Conservation (phyloP, 2,329 filamentous ascomycete species). For the Talaromyces sp. region DNA sequence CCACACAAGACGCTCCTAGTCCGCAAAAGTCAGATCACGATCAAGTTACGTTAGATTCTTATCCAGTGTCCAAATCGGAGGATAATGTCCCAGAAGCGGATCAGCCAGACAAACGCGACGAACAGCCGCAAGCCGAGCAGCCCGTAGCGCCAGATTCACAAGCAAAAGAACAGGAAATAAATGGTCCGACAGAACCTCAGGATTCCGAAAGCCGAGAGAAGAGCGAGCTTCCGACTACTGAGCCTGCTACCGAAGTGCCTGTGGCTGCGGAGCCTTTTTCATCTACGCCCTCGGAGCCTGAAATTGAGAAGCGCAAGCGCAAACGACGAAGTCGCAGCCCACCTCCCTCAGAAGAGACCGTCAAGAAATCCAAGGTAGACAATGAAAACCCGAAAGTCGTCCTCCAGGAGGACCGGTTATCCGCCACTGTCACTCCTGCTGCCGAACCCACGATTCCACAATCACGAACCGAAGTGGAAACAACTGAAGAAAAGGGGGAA, state of each 20-base stretch:
- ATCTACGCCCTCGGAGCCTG: constrained; percentile 26
- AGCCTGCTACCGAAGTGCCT: constrained; percentile 14
- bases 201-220: background rate
- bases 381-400: constrained; percentile 37
- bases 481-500: background rate
- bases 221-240: background rate
- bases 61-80: background rate
- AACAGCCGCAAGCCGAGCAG: background rate
- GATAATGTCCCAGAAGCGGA: background rate
- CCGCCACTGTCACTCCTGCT: background rate
- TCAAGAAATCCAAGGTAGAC: constrained; percentile 54
- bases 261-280: constrained; percentile 23
- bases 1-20: background rate
- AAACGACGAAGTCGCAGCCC: constrained; percentile 65
- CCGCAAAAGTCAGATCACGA: background rate
- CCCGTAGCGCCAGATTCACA: background rate
- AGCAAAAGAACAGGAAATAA: background rate
- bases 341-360: constrained; percentile 50
- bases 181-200: background rate
- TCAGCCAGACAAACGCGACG: background rate
- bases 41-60: background rate
- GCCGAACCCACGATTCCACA: background rate
- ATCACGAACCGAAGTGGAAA: background rate
- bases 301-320: constrained; percentile 58
- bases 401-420: constrained; percentile 25